Conservation (phyloP, 805 yeast species). For the Cyberlindnera suaveolens region DNA sequence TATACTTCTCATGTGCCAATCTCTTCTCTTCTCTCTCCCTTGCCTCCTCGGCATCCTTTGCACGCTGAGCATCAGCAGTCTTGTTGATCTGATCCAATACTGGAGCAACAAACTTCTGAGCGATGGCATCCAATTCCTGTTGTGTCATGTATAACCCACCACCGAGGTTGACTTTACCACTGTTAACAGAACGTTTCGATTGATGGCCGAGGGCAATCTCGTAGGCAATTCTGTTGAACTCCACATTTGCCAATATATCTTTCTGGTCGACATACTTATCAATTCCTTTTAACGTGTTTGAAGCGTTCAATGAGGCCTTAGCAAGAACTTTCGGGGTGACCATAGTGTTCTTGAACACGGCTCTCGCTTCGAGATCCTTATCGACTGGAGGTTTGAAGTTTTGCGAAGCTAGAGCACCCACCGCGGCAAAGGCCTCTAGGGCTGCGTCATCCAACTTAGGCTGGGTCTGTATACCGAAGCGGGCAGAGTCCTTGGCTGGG, state of each 20-base stretch:
- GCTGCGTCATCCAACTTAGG: slow-evolving; percentile 33
- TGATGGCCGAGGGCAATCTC: slow-evolving; percentile 67
- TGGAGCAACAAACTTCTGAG: slow-evolving; percentile 75
- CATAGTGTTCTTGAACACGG: slow-evolving; percentile 27
- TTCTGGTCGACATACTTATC: slow-evolving; percentile 36
- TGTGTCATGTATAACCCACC: slow-evolving; percentile 79
- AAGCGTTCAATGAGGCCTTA: slow-evolving; percentile 47
- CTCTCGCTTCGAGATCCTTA: slow-evolving; percentile 38
- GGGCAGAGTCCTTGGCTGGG: slow-evolving; percentile 23
- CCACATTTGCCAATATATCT: slow-evolving; percentile 38
- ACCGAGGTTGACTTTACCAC: slow-evolving; percentile 69
- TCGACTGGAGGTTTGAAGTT: slow-evolving; percentile 32
- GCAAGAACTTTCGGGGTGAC: slow-evolving; percentile 39
- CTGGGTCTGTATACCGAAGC: slow-evolving; percentile 38
- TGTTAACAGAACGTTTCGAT: slow-evolving; percentile 43
- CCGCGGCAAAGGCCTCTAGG: slow-evolving; percentile 44
- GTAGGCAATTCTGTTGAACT: slow-evolving; percentile 65
- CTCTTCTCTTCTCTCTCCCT: slow-evolving; percentile 30
- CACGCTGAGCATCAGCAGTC: slow-evolving; percentile 67
- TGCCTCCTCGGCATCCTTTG: slow-evolving; percentile 40
- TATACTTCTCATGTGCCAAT: slow-evolving; percentile 35
- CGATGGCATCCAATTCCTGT: slow-evolving; percentile 73
- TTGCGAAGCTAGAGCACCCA: slow-evolving; percentile 51
- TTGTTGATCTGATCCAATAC: slow-evolving; percentile 66
- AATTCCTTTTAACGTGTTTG: slow-evolving; percentile 30